phyloP scores from a whole-genome alignment of 2,329 filamentous ascomycete genomes.

The Coniochaeta hoffmannii region DNA sequence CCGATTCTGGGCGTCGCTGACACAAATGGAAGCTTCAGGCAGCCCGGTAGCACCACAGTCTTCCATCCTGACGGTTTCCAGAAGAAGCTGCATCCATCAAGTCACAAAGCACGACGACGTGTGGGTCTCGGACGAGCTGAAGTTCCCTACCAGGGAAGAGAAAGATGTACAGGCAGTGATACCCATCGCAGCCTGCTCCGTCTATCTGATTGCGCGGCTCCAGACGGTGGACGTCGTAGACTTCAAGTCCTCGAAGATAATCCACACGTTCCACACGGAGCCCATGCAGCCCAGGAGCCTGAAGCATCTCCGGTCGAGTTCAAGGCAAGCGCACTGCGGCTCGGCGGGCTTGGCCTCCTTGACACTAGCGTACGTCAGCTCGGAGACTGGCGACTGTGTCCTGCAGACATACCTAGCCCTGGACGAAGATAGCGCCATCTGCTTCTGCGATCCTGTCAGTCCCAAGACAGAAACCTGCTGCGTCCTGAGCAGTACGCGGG shows the following conservation, averaged over 20 bases:
- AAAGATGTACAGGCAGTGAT: slow-evolving; percentile 49
- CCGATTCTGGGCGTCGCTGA: background rate
- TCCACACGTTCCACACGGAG: slow-evolving; percentile 56
- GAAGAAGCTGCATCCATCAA: slow-evolving; percentile 41
- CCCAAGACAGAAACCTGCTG: slow-evolving; percentile 36
- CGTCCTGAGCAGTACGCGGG: slow-evolving; percentile 42
- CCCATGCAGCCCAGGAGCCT: slow-evolving; percentile 52
- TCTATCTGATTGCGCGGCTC: slow-evolving; percentile 53
- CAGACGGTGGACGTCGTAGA: slow-evolving; percentile 55
- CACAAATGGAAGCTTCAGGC: slow-evolving; percentile 9
- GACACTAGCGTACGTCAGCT: slow-evolving; percentile 56
- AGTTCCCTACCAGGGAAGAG: slow-evolving; percentile 27
- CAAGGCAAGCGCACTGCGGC: slow-evolving; percentile 43
- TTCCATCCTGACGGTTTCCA: slow-evolving; percentile 40
- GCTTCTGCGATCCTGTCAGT: slow-evolving; percentile 39
- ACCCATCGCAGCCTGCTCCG: slow-evolving; percentile 47
- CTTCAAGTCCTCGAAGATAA: slow-evolving; percentile 43
- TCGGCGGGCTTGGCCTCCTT: slow-evolving; percentile 52
- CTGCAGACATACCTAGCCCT: slow-evolving; percentile 55
- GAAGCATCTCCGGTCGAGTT: slow-evolving; percentile 49
- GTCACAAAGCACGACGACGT: slow-evolving; percentile 30
- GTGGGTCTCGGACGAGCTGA: slow-evolving; percentile 45
- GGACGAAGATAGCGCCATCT: slow-evolving; percentile 47
- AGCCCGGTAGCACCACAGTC: slow-evolving; percentile 15
- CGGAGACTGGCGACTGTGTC: slow-evolving; percentile 53